Conservation (phyloP, 1,284 basidiomycete species). For the Ceraceosorus bombacis region DNA sequence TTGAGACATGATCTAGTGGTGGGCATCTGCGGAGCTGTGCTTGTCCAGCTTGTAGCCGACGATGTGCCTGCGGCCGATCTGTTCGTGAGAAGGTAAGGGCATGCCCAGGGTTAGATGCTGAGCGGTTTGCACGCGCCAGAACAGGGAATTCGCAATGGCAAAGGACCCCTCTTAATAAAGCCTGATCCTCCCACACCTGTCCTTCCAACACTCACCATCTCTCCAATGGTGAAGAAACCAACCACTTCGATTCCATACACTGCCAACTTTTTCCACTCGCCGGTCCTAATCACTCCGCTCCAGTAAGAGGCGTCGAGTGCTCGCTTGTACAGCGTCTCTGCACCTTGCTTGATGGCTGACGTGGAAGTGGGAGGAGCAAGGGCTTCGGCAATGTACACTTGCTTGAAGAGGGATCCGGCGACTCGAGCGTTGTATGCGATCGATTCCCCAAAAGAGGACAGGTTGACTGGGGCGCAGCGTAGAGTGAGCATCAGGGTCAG, state of each 20-base stretch:
- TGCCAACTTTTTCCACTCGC: conserved; percentile 65
- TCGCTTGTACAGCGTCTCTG: conserved; percentile 65
- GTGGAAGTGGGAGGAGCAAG: not conserved
- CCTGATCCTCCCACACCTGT: not conserved
- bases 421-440: conserved; percentile 55
- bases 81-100: not conserved
- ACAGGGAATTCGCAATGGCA: not conserved
- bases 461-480: conserved; percentile 6
- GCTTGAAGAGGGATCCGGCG: conserved; percentile 73
- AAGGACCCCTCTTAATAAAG: not conserved
- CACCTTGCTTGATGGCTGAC: conserved; percentile 45
- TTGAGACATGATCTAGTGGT: not conserved
- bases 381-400: conserved; percentile 75
- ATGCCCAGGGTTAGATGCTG: not conserved
- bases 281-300: conserved; percentile 62
- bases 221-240: conserved; percentile 62
- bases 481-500: not conserved
- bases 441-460: conserved; percentile 24
- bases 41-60: conserved; percentile 12
- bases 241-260: conserved; percentile 84
- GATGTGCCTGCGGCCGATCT: conserved; percentile 11
- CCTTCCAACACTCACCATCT: conserved; percentile 31
- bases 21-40: not conserved
- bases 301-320: conserved; percentile 64
- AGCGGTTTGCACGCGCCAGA: not conserved